Percentiles rank a stretch among this genome's conserved stretches.
Conservation (phyloP, 2,329 filamentous ascomycete species). For the Hymenoscyphus occultus region DNA sequence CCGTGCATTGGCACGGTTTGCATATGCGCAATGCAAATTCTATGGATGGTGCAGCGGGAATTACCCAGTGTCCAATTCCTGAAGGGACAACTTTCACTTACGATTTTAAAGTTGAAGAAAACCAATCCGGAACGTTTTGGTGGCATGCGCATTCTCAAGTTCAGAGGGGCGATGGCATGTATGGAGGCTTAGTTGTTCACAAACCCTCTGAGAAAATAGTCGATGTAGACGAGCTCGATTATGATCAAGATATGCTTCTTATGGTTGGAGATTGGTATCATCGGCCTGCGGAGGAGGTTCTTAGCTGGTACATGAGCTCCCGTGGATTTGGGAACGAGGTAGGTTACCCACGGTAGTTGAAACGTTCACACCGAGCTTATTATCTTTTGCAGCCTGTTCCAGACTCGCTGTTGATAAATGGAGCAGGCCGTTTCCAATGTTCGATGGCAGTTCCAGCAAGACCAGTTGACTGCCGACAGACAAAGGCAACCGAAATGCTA, state of each 20-base stretch:
- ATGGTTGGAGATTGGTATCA: constrained; percentile 51
- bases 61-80: constrained; percentile 40
- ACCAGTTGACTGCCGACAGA: constrained; percentile 42
- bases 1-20: constrained; percentile 60
- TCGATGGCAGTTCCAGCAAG: constrained; percentile 44
- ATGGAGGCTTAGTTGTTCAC: constrained; percentile 48
- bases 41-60: constrained; percentile 57
- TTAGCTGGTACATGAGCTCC: constrained; percentile 43
- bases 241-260: constrained; percentile 44
- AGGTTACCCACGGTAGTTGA: neutral
- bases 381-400: constrained; percentile 42
- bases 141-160: constrained; percentile 46
- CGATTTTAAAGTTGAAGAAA: constrained; percentile 38
- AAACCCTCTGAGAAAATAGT: constrained; percentile 26
- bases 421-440: constrained; percentile 45
- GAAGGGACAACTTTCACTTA: constrained; percentile 33
- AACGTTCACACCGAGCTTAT: neutral
- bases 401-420: constrained; percentile 48
- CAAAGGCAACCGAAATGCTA: constrained; percentile 20
- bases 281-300: constrained; percentile 40
- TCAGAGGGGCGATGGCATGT: constrained; percentile 45
- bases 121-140: constrained; percentile 29
- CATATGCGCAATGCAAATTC: constrained; percentile 50
- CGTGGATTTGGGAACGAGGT: constrained; percentile 45
- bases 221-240: constrained; percentile 23